These are phyloP conservation scores for Capsella bursapastoris DNA, from an alignment of 345 rosid species.

Conservation along the genomic window DNA sequence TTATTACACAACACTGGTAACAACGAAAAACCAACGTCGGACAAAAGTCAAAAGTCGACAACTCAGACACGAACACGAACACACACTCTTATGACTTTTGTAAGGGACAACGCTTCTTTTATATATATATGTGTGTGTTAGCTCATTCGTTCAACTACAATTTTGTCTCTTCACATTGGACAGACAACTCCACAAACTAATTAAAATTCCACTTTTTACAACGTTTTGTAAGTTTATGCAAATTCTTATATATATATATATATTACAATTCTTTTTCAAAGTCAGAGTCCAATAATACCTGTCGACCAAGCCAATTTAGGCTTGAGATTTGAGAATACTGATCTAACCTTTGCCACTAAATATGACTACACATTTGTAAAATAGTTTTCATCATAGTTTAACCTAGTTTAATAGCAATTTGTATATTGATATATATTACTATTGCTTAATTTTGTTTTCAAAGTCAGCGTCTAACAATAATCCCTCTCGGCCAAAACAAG, in stretches of 20 bases:
- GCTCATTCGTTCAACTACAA: constrained; percentile 38
- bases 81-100: constrained; percentile 31
- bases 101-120: constrained; percentile 26
- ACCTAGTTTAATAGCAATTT: neutral
- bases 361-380: neutral
- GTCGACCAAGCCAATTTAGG: neutral
- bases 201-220: constrained; percentile 39
- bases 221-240: constrained; percentile 24
- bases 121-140: neutral
- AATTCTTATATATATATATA: neutral
- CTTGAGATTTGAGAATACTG: neutral
- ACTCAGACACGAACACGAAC: constrained; percentile 17
- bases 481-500: constrained; percentile 15
- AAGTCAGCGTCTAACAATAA: constrained; percentile 26
- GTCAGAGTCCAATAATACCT: neutral
- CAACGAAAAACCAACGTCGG: constrained; percentile 30
- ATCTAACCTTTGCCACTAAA: neutral
- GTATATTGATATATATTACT: neutral
- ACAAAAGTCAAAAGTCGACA: constrained; percentile 45
- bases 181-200: constrained; percentile 22
- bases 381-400: neutral
- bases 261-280: neutral
- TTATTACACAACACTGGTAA: constrained; percentile 14
- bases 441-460: neutral
- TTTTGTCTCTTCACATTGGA: constrained; percentile 42